Percentiles rank a stretch among this genome's conserved stretches.
These are phyloP conservation scores for Penicillium sclerotigenum DNA, from an alignment of 2,329 filamentous ascomycete species.

Conservation along the genomic window DNA sequence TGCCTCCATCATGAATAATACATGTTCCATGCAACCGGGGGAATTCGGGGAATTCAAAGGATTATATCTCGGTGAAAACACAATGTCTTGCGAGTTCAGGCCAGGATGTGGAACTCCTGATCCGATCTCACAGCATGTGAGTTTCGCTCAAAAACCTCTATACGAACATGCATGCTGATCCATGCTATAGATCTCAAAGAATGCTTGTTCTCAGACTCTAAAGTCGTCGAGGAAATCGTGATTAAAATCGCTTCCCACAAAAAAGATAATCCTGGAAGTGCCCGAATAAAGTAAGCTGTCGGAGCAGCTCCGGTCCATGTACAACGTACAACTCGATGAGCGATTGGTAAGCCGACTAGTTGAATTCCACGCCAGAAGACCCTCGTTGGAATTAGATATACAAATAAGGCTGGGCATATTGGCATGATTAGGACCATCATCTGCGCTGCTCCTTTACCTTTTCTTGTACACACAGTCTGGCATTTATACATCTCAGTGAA, in stretches of 20 bases:
- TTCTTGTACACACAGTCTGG: not conserved
- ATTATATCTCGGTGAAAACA: not conserved
- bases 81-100: not conserved
- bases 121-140: not conserved
- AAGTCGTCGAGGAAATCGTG: not conserved
- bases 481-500: not conserved
- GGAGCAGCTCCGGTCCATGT: not conserved
- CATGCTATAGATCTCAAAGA: not conserved
- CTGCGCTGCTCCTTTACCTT: not conserved
- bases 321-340: not conserved
- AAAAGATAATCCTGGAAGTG: no score
- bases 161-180: not conserved
- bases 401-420: not conserved
- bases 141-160: no score
- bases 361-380: not conserved
- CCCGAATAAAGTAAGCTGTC: not conserved
- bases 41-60: not conserved
- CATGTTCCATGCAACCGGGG: not conserved
- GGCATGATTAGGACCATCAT: not conserved
- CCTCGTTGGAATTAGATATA: not conserved
- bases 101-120: not conserved
- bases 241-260: not conserved
- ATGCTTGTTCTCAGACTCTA: not conserved
- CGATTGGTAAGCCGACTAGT: not conserved
- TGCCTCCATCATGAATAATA: constrained; percentile 8